phyloP scores from a whole-genome alignment of 192 early-diverging fungal species.

The Oehlia diaphana region DNA sequence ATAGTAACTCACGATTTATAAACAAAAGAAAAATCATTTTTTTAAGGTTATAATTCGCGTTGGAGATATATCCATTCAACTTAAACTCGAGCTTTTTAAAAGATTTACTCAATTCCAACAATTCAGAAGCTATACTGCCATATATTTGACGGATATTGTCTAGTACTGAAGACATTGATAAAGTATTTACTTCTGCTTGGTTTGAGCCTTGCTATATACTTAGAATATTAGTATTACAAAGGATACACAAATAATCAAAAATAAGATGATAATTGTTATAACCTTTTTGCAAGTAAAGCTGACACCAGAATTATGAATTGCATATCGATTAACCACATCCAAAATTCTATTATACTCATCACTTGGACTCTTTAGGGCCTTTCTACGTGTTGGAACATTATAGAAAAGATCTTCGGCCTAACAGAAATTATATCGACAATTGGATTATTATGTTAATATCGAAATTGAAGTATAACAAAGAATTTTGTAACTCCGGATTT shows the following conservation, averaged over 20 bases:
- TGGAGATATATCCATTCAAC: slow-evolving; percentile 81
- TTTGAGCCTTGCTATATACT: slow-evolving; percentile 58
- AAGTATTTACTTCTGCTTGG: slow-evolving; percentile 79
- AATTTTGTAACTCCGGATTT: no score
- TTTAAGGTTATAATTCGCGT: slow-evolving; percentile 86
- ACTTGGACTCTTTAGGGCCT: slow-evolving; percentile 77
- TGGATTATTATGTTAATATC: not conserved
- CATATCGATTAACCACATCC: slow-evolving; percentile 89
- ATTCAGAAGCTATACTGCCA: slow-evolving; percentile 80
- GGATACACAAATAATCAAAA: not conserved
- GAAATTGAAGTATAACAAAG: not conserved
- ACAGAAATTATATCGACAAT: not conserved
- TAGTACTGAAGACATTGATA: slow-evolving; percentile 54
- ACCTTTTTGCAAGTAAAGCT: slow-evolving; percentile 92
- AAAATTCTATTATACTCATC: slow-evolving; percentile 93
- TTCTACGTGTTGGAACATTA: slow-evolving; percentile 83
- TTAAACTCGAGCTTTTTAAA: slow-evolving; percentile 56
- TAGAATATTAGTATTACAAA: not conserved
- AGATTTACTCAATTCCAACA: slow-evolving; percentile 63
- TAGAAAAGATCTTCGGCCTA: slow-evolving; percentile 95
- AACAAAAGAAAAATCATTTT: slow-evolving; percentile 88
- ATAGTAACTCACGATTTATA: slow-evolving; percentile 78
- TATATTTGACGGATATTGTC: slow-evolving; percentile 85
- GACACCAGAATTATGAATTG: slow-evolving; percentile 85
- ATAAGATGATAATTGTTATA: slow-evolving; percentile 3